Base-by-base conservation (phyloP, 805 yeast species). In the Cyberlindnera suaveolens region DNA sequence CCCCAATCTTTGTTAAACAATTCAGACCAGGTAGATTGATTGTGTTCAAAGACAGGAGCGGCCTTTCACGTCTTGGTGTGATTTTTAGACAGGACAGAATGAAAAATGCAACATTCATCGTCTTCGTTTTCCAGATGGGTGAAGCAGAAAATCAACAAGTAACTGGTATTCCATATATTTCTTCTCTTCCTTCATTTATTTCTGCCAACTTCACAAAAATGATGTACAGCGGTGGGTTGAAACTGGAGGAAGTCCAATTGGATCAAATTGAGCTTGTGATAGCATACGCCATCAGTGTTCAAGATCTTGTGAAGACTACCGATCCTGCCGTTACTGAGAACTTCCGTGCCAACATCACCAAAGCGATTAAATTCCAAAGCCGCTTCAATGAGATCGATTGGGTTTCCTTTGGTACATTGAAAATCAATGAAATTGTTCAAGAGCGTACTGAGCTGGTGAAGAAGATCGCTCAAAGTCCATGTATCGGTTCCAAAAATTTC, bases 21-120 rank as follows among this genome's bases (percentile, higher is more conserved):
- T 61, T 85, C 40, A 68, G 63, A 42, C 56, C 63, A 2, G 91
- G 90, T 3, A 68, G 83, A 46, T 56, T 84, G 39, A 54, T 85
- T 41, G 69, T 81, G 6, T 87, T 67, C 59, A 70, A 77, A 46
- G 82, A 80, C 54, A 59, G 60, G 5, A 57, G 66, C 6, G 71
- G 63, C 4, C 17, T 41, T 1, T 50, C 72, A 1, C 60, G 66
- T 38, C 62, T 75, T 11, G 95, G 89, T 5, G 71, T 82, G 43
- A 63, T 82, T 20, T 66, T 75, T 32, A 77, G 70, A 56, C 62
- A 15, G 55, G 60, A 42, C 49, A 62, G 30, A 48, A 9, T 41
- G 1, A 31, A 36, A 6, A 52, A 27, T 6, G 30, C 42, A 13
- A 32, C 15, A 0, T 45, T 74, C 11, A 56, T 72, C 4, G 58